Evolutionary conservation across 192 early-diverging fungal genomes (phyloP).

Genomic region (Mortierella antarctica): DNA sequence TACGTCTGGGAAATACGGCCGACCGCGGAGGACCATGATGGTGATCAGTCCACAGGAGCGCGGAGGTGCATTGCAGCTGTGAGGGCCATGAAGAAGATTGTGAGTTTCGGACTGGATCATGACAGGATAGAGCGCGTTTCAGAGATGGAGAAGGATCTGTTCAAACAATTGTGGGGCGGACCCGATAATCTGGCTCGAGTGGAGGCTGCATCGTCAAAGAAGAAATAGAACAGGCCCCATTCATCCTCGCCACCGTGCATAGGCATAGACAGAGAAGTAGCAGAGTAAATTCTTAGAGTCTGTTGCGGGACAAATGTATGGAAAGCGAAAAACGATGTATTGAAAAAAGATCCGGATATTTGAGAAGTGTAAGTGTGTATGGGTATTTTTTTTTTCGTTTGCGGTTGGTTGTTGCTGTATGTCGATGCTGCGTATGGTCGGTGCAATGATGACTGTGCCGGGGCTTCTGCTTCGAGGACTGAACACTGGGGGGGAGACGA

Average conservation of each 20-base stretch:
- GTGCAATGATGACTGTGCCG: too few relatives aligned
- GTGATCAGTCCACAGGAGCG: slow-evolving; percentile 11
- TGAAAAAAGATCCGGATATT: neutral
- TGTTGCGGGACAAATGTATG: neutral
- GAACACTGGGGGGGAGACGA: neutral
- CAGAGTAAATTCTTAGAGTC: slow-evolving; percentile 1
- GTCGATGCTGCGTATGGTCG: too few relatives aligned
- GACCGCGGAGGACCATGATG: neutral
- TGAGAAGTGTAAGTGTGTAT: neutral
- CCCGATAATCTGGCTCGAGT: slow-evolving; percentile 47
- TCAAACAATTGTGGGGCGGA: slow-evolving; percentile 41
- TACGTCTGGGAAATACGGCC: slow-evolving; percentile 51
- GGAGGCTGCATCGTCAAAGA: slow-evolving; percentile 26
- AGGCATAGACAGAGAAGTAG: neutral
- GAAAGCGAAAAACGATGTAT: neutral
- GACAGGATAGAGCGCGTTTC: slow-evolving; percentile 44
- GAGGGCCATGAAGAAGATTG: slow-evolving; percentile 61
- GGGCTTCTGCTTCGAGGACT: too few relatives aligned
- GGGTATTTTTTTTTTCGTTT: too few relatives aligned
- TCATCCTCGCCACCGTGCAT: too few relatives aligned
- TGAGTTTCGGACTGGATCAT: slow-evolving; percentile 35
- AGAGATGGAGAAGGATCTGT: slow-evolving; percentile 44
- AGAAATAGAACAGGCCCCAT: slow-evolving; percentile 5
- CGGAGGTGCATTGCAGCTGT: slow-evolving; percentile 59
- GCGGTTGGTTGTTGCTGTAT: too few relatives aligned